Percentiles rank a stretch among this genome's conserved stretches.
phyloP scores from a whole-genome alignment of 768 basidiomycete species.

The Macrocybe gigantea region DNA sequence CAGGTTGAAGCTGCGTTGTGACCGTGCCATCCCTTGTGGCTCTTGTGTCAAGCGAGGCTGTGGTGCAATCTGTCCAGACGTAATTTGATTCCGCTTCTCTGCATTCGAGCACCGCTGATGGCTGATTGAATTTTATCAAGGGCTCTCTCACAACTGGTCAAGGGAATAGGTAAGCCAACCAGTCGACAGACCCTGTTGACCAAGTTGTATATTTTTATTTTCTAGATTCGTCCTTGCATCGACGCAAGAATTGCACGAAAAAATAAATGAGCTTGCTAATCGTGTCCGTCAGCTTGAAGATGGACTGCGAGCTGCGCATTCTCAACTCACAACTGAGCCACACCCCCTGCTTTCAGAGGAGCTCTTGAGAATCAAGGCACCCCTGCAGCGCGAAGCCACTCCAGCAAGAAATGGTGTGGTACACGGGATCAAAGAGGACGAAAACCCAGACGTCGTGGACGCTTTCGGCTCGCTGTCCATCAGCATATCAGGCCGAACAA shows the following conservation, averaged over 20 bases:
- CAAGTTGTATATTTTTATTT: constrained; percentile 1
- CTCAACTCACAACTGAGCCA: constrained; percentile 47
- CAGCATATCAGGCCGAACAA: constrained; percentile 63
- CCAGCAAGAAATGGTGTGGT: constrained; percentile 30
- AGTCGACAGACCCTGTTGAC: constrained; percentile 1
- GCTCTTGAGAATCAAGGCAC: constrained; percentile 68
- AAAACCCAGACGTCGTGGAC: constrained; percentile 64
- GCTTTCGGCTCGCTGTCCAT: constrained; percentile 80
- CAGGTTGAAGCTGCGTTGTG: constrained; percentile 68
- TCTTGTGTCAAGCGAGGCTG: constrained; percentile 80
- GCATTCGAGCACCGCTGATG: neutral
- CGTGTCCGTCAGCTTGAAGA: constrained; percentile 79
- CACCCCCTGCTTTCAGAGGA: constrained; percentile 72
- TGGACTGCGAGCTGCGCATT: constrained; percentile 53
- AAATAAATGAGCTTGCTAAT: constrained; percentile 66
- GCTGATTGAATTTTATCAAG: constrained; percentile 19
- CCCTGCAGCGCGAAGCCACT: constrained; percentile 62
- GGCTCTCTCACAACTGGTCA: constrained; percentile 79
- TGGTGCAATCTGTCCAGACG: constrained; percentile 79
- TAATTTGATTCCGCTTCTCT: constrained; percentile 24
- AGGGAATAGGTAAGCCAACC: constrained; percentile 56
- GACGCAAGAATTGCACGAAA: constrained; percentile 78
- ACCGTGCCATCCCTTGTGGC: constrained; percentile 71
- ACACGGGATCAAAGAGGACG: constrained; percentile 56
- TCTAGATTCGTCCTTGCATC: constrained; percentile 72